These are phyloP conservation scores for Pleurotus giganteus DNA, from an alignment of 768 basidiomycete species.

Conservation along the genomic window DNA sequence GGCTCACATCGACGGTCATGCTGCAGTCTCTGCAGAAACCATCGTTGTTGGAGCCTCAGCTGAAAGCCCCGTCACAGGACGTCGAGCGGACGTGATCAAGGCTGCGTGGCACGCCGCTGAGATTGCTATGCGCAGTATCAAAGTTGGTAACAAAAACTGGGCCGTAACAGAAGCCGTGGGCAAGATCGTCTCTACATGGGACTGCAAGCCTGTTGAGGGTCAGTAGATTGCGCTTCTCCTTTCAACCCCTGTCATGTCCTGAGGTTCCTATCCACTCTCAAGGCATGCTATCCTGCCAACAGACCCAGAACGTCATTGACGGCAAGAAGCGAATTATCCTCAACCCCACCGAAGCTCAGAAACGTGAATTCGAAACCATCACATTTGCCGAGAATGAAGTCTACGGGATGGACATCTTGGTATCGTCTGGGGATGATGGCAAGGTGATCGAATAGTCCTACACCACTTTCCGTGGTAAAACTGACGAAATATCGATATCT, in stretches of 20 bases:
- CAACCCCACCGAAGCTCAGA: constrained; percentile 84
- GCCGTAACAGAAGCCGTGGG: constrained; percentile 84
- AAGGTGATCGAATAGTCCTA: constrained; percentile 55
- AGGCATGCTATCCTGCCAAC: constrained; percentile 96
- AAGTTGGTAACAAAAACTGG: constrained; percentile 95
- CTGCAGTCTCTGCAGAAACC: constrained; percentile 91
- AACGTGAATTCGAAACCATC: constrained; percentile 78
- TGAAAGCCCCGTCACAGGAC: constrained; percentile 74
- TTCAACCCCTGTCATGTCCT: constrained; percentile 1
- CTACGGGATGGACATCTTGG: constrained; percentile 89
- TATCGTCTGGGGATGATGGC: constrained; percentile 87
- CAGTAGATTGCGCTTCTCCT: constrained; percentile 17
- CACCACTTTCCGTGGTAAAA: neutral
- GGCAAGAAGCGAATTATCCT: constrained; percentile 95
- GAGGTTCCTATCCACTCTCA: constrained; percentile 12
- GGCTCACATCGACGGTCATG: constrained; percentile 97
- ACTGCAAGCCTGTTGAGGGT: constrained; percentile 96
- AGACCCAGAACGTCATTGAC: constrained; percentile 91
- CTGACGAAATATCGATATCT: neutral
- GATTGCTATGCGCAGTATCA: constrained; percentile 85
- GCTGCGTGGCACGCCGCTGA: constrained; percentile 95
- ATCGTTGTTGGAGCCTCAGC: constrained; percentile 81
- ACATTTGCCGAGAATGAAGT: constrained; percentile 94
- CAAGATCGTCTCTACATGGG: constrained; percentile 68
- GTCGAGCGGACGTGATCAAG: constrained; percentile 87